These are phyloP conservation scores for Nothophoma quercina DNA, from an alignment of 2,329 filamentous ascomycete species.

Conservation along the genomic window DNA sequence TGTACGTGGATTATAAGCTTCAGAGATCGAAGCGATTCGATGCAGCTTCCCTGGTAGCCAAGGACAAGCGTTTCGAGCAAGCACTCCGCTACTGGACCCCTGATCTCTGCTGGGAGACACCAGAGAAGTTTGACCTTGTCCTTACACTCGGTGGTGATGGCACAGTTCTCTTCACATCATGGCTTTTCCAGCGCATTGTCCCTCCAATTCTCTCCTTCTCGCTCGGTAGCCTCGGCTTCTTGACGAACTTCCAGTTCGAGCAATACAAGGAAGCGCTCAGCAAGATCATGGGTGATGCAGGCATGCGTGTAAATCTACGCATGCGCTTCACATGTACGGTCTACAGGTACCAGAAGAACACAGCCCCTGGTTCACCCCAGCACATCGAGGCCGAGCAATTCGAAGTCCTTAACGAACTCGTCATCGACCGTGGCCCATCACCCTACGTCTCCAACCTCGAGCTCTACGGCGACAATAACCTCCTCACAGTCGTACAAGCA, in stretches of 20 bases:
- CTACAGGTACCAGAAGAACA: constrained; percentile 68
- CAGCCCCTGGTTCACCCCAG: constrained; percentile 63
- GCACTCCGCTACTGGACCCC: constrained; percentile 98
- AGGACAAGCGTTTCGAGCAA: constrained; percentile 76
- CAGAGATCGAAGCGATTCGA: constrained; percentile 88
- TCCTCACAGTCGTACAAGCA: constrained; percentile 93
- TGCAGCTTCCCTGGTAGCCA: constrained; percentile 72
- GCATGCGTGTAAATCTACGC: constrained; percentile 95
- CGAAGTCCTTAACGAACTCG: constrained; percentile 96
- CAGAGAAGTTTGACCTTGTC: constrained; percentile 95
- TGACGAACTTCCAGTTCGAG: constrained; percentile 87
- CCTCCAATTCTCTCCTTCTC: constrained; percentile 86
- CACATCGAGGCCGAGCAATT: constrained; percentile 90
- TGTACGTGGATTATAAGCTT: constrained; percentile 97
- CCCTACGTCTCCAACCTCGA: constrained; percentile 98
- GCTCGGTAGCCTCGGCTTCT: constrained; percentile 83
- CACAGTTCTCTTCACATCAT: constrained; percentile 86
- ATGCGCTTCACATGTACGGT: constrained; percentile 99
- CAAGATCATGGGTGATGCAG: constrained; percentile 88
- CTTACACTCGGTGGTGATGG: constrained; percentile 86
- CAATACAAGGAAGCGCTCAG: constrained; percentile 87
- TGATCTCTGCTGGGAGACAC: constrained; percentile 90
- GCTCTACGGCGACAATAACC: constrained; percentile 92
- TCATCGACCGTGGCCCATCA: constrained; percentile 95
- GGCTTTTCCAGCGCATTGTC: constrained; percentile 90